Evolutionary conservation across 768 basidiomycete genomes (phyloP), one percentile per base, ranked within the genome.

Genomic region (Fibroporia radiculosa): DNA sequence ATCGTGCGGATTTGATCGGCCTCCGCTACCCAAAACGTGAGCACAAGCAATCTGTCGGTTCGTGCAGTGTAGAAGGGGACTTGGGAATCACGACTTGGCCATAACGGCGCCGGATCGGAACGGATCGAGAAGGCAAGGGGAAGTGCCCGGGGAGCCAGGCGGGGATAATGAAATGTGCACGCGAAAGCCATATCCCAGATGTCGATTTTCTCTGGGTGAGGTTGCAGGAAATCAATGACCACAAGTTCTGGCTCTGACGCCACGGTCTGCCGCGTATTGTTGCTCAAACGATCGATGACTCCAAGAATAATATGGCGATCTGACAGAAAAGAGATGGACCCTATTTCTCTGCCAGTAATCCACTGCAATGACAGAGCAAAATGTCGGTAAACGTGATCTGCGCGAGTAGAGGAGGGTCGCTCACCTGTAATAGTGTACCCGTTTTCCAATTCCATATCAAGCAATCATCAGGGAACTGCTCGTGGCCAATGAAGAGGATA

Each of bases 371-470:
- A 12, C 22, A 24, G 20, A 14, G 6, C 44, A n/a, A 48, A 33
- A n/a, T 6, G 37, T 7, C 7, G 22, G 22, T 7, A 4, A 40
- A 12, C 7, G 20, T 35, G 8, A 33, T 44, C 23, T 34, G 42
- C 6, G 41, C 42, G 20, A 25, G 11, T 20, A 19, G 28, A 32
- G 23, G 24, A 16, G 18, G 10, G 13, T n/a, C n/a, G 18, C 36
- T 65, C 53, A 84, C 82, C 49, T 73, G 47, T 51, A 77, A 56
- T 6, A 65, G 56, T 8, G 58, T 52, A 5, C 78, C 78, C 3
- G 72, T 77, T 55, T 74, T 75, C 84, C 82, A 85, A 44, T 84
- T 72, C 81, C 80, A 85, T 18, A 81, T 62, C 19, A 72, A 61
- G 11, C 84, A 56, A 50, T 78, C 73, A 24, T 68, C 72, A 36